Evolutionary conservation across 257 asterid species (phyloP), one percentile per base, ranked within the genome.

Genomic region (Lycium barbarum): DNA sequence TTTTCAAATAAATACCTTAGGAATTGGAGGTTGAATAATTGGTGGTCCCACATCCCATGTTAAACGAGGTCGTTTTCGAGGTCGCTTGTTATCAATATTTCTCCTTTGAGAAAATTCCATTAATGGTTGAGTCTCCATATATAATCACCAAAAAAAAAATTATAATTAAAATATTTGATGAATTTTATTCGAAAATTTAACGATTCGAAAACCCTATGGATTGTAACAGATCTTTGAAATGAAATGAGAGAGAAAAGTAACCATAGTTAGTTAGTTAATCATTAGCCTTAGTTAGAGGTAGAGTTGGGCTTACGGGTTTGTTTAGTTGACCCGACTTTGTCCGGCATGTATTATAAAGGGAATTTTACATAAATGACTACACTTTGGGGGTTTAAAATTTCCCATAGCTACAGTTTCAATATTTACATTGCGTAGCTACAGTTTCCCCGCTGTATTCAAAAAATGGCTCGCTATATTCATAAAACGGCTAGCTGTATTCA

Each of bases 11-110:
- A 10, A 68, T 40, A 43, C 20, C 74, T 55, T 14, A 2, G 38
- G 3, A 73, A 72, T 58, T 20, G 54, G 92, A 84, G 90, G 89
- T 53, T 88, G 90, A 74, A 78, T 67, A 74, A 78, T 67, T 59
- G 86, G 83, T 18, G 97, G 93, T 18, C 92, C 89, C 70, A 87
- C 85, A 76, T 94, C 96, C 96, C 98, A 92, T 36, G 98, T 58
- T 84, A 95, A 90, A 85, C 95, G 97, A 83, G 93, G 97, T 55
- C 97, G 92, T 87, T 95, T 95, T 61, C 95, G 91, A 71, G 98
- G 97, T 61, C 94, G 89, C 70, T 91, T 91, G 82, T 95, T 91
- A 82, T 95, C 97, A 87, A 91, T 89, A 76, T 88, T 92, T 85
- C 94, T 88, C 53, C 89, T 40, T 40, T 6, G 91, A 84, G 89